A percentile compares a stretch with the other conserved stretches of the same genome.
Evolutionary conservation across 2,329 filamentous ascomycete genomes (phyloP).

Genomic region (Macrophomina tecta): DNA sequence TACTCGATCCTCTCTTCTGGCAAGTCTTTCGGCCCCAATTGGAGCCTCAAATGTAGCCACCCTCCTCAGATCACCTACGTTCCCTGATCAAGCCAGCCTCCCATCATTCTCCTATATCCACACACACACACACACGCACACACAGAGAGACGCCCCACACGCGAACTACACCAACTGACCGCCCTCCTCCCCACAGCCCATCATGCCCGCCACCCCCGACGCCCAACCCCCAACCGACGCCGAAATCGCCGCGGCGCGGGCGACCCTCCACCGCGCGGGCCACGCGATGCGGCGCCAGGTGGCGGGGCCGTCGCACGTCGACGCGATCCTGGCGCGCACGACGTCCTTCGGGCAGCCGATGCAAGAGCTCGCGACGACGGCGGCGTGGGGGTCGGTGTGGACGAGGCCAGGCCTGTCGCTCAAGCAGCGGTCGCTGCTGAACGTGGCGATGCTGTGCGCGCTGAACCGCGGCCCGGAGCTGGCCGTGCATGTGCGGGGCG

Average conservation of each 20-base stretch:
- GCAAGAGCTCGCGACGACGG: conserved; percentile 69
- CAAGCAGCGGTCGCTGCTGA: conserved; percentile 47
- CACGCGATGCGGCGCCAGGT: background rate
- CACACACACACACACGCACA: too few species aligned
- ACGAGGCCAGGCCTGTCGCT: conserved; percentile 61
- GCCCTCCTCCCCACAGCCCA: background rate
- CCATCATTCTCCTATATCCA: too few species aligned
- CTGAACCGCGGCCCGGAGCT: conserved; percentile 66
- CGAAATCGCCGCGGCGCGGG: background rate
- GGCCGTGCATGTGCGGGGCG: conserved; percentile 57
- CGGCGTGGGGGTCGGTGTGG: conserved; percentile 70
- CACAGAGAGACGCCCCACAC: too few species aligned
- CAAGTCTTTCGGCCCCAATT: background rate
- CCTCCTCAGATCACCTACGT: background rate
- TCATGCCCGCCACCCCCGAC: background rate
- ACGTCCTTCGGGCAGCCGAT: conserved; percentile 65
- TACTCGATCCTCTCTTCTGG: background rate
- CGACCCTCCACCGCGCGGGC: background rate
- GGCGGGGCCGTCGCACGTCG: conserved; percentile 59
- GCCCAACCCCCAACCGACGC: background rate
- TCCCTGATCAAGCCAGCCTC: background rate
- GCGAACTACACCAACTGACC: background rate
- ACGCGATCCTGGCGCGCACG: conserved; percentile 60
- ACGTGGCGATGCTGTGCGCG: conserved; percentile 69
- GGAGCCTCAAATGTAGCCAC: background rate